These are phyloP conservation scores for Lolium rigidum DNA, from an alignment of 176 grass and related monocot genomes.

Conservation along the genomic window DNA sequence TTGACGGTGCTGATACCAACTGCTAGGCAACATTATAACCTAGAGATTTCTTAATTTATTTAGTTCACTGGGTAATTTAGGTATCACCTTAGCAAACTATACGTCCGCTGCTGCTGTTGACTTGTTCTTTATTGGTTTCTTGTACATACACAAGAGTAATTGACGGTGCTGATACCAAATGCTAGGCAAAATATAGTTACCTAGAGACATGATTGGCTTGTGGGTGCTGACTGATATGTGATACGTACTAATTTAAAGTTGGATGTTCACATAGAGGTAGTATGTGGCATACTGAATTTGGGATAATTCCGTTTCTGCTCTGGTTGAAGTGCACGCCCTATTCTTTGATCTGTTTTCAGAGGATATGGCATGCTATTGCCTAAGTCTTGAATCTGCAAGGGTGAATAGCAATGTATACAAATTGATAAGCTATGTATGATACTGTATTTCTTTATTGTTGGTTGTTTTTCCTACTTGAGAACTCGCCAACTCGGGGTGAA, in stretches of 20 bases:
- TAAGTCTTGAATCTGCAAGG: neutral
- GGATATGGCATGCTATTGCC: neutral
- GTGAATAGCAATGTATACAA: neutral
- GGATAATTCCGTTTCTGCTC: neutral
- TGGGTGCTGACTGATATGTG: neutral
- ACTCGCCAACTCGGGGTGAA: neutral
- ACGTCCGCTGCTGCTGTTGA: neutral
- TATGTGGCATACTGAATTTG: neutral
- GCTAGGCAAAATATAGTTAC: neutral
- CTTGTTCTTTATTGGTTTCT: neutral
- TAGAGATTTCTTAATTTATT: no score
- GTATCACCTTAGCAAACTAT: neutral
- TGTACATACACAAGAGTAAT: neutral
- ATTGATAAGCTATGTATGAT: neutral
- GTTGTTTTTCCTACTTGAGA: neutral
- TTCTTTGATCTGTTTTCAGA: neutral
- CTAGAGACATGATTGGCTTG: slow-evolving; percentile 14
- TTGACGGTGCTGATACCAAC: no score
- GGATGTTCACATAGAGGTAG: neutral
- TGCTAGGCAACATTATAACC: no score
- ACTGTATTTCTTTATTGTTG: neutral
- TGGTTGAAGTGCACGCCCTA: neutral
- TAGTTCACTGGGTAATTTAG: neutral
- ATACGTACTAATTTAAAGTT: neutral
- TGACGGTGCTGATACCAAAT: neutral